Base-by-base conservation (phyloP, 2,329 filamentous ascomycete species). In the Colletotrichum sp. region DNA sequence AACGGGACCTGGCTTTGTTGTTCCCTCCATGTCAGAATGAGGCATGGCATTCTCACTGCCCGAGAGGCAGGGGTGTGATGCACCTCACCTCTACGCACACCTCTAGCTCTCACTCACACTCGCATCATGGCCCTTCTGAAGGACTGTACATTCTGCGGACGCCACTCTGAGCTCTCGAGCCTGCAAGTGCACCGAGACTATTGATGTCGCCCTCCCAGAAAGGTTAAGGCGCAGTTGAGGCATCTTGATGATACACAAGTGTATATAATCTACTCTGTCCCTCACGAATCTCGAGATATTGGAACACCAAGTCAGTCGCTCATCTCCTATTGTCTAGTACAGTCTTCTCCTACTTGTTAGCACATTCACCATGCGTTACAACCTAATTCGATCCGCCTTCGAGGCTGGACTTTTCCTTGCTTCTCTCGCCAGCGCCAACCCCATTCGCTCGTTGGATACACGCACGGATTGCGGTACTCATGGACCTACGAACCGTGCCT, bases 401-500 rank as follows among this genome's bases (percentile, higher is more conserved):
- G 71, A 52, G 18, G 75, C 75, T 34, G 60, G 69, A 28, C 7
- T 71, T 39, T 21, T 75, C 52, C 67, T 77, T 63, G 30, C 75
- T 30, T 71, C 71, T 24, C 52, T 75, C 16, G 36, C 52, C 10
- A 49, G 34, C 10, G 75, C 71, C 65, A 75, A 75, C 10, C 75
- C 75, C 16, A 34, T 77, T 49, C 75, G 39, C 62, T 71, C 75
- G 36, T 44, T 71, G 13, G 60, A 55, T 15, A 44, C 68, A 15
- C 68, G 68, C 8, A 66, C 36, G 21, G 24, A 80, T 74, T 83
- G 82, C 60, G 82, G 82, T 3, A 78, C 81, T 39, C 79, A 84
- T 66, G 80, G 79, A 18, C 78, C 80, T 6, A 80, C 78, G 9
- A 83, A 84, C 75, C 73, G 83, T 3, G 77, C 76, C 1, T 84